These are phyloP conservation scores for Fomitiporia mediterranea DNA, from an alignment of 1,284 basidiomycete species.

Conservation along the genomic window DNA sequence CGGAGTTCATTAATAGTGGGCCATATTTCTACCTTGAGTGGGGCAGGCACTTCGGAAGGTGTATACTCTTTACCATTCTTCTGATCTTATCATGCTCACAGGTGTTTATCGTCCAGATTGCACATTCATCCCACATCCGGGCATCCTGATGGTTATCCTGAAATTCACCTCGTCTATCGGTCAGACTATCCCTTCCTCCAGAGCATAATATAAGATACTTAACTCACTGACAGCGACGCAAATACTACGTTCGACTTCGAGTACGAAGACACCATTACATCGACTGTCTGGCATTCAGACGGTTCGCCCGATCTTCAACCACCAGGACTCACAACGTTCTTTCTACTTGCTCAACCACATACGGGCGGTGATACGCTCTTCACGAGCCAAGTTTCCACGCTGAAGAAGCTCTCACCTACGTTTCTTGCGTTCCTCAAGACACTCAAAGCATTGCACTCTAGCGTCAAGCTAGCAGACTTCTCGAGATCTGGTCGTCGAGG, in stretches of 20 bases:
- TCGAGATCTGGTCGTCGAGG: constrained; percentile 66
- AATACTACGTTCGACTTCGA: constrained; percentile 72
- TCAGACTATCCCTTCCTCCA: constrained; percentile 24
- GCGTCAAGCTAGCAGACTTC: constrained; percentile 69
- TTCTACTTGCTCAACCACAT: constrained; percentile 69
- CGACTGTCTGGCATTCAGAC: constrained; percentile 74
- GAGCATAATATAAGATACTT: too few species aligned
- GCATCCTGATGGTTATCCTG: constrained; percentile 63
- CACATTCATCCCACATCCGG: constrained; percentile 81
- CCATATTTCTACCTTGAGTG: constrained; percentile 71
- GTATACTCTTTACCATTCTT: constrained; percentile 1
- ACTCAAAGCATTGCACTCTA: constrained; percentile 72
- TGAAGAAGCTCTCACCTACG: constrained; percentile 65
- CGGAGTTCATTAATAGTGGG: constrained; percentile 65
- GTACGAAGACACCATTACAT: constrained; percentile 55
- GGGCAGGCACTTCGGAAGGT: constrained; percentile 64
- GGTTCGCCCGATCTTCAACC: constrained; percentile 85
- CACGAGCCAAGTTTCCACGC: constrained; percentile 62
- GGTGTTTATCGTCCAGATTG: constrained; percentile 48
- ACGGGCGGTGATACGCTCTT: constrained; percentile 82
- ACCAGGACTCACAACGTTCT: constrained; percentile 81
- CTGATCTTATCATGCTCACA: constrained; percentile 15
- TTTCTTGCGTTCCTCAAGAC: constrained; percentile 73
- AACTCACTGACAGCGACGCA: constrained; percentile 42
- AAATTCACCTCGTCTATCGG: constrained; percentile 76